These are phyloP conservation scores for Solanum microdontum DNA, from an alignment of 257 asterid genomes.

Conservation along the genomic window DNA sequence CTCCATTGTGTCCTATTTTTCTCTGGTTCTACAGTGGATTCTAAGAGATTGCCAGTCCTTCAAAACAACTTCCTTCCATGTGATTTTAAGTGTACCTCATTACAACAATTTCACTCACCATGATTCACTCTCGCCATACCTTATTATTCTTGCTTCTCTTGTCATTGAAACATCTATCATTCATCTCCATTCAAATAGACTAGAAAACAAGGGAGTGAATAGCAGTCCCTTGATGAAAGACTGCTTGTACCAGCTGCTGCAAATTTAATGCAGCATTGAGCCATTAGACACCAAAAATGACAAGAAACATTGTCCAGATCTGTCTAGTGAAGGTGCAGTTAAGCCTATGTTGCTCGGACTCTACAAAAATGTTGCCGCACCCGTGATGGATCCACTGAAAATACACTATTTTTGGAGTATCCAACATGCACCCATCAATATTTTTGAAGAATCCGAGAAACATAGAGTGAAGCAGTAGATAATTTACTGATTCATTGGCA, in stretches of 20 bases:
- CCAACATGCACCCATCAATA: too few species aligned
- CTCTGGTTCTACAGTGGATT: neutral
- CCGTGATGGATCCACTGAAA: too few species aligned
- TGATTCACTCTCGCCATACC: neutral
- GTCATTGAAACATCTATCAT: neutral
- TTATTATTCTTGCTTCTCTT: neutral
- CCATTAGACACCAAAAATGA: neutral
- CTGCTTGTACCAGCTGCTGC: neutral
- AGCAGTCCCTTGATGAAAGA: neutral
- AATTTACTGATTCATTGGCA: neutral
- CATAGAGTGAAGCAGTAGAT: too few species aligned
- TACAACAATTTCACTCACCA: too few species aligned
- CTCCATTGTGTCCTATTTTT: neutral
- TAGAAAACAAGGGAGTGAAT: neutral
- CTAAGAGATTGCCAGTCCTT: neutral
- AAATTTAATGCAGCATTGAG: neutral
- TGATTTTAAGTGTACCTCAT: neutral
- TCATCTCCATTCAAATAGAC: neutral
- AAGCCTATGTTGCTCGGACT: neutral
- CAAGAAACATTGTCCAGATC: neutral
- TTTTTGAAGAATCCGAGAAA: too few species aligned
- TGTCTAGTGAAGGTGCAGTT: neutral
- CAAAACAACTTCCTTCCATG: neutral
- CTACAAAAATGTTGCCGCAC: too few species aligned
- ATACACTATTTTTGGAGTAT: too few species aligned